Base-by-base conservation (phyloP, 768 basidiomycete species). In the Amanita inopinata region DNA sequence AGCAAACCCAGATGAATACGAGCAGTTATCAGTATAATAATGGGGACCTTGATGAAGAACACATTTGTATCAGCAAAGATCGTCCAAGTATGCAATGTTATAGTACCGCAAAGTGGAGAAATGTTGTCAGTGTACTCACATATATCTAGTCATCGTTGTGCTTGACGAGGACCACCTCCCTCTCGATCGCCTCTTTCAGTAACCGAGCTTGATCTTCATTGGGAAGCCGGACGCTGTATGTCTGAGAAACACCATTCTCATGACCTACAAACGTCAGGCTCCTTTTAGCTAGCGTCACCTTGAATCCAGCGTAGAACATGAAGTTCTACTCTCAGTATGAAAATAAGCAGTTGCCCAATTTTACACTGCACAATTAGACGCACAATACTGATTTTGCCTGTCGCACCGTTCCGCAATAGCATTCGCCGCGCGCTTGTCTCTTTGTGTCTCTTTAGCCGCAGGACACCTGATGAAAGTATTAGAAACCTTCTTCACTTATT, bases 391-490 rank as follows among this genome's bases (percentile, higher is more conserved):
- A 90, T 76, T 56, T 82, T 85, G 12, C 85, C 85, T 17, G 82
- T 84, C 35, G 61, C 73, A 52, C 75, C 83, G 49, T 85, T 86
- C 41, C 86, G 71, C 53, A 87, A 61, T 25, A 90, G 65, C 43
- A 83, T 53, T 31, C 86, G 71, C 30, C 83, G 69, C 37, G 66
- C 55, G 23, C 60, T 65, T 0, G 68, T 76, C 47, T 72, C 73
- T 47, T 79, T 86, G 56, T 88, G 78, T 51, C 73, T 85, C 55
- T 90, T 89, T 47, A 88, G 52, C 44, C 80, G 71, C 39, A 87
- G 52, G 48, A 82, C 63, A 31, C 85, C 84, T 85, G 40, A n/a
- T n/a, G n/a, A n/a, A n/a, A n/a, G n/a, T n/a, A n/a, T 40, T 12
- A 31, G 48, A 23, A 36, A 27, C 25, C 20, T 0, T 9, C 25